Conservation (phyloP, 1,284 basidiomycete species). For the Fomitopsis palustris region DNA sequence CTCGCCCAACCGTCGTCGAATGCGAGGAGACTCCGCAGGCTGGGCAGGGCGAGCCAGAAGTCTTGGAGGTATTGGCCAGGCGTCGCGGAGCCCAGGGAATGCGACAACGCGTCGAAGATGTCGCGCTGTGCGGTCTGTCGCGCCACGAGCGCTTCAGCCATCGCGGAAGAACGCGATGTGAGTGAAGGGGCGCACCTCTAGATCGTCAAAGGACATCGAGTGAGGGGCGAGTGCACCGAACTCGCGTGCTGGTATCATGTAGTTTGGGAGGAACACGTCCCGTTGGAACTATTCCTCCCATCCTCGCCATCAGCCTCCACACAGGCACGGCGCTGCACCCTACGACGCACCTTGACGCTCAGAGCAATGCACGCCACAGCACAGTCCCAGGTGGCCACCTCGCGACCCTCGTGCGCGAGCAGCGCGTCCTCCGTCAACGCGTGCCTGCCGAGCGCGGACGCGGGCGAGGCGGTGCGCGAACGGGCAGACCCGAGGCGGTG, state of each 20-base stretch:
- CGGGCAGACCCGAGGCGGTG: conserved; percentile 25
- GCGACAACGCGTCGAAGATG: conserved; percentile 45
- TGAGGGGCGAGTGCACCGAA: conserved; percentile 48
- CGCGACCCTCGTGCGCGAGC: conserved; percentile 28
- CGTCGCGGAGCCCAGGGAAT: conserved; percentile 46
- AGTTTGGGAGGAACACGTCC: conserved; percentile 54
- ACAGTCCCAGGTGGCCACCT: conserved; percentile 47
- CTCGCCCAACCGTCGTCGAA: conserved; percentile 40
- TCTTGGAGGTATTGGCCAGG: conserved; percentile 58
- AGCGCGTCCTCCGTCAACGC: conserved; percentile 1
- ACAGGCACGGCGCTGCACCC: neutral
- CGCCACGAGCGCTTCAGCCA: neutral
- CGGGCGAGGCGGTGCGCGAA: neutral
- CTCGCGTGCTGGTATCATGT: conserved; percentile 46
- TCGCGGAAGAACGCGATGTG: neutral
- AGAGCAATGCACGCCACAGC: conserved; percentile 53
- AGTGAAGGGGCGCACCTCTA: conserved; percentile 40
- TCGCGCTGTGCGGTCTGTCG: conserved; percentile 53
- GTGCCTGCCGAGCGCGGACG: conserved; percentile 4
- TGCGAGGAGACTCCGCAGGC: conserved; percentile 39
- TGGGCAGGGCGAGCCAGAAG: conserved; percentile 50
- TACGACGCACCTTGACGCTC: conserved; percentile 47
- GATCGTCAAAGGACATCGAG: conserved; percentile 37
- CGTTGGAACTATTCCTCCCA: conserved; percentile 50
- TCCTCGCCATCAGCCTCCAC: neutral